Conservation (phyloP, 106 monocot species). For the Dendrobium nobile region DNA sequence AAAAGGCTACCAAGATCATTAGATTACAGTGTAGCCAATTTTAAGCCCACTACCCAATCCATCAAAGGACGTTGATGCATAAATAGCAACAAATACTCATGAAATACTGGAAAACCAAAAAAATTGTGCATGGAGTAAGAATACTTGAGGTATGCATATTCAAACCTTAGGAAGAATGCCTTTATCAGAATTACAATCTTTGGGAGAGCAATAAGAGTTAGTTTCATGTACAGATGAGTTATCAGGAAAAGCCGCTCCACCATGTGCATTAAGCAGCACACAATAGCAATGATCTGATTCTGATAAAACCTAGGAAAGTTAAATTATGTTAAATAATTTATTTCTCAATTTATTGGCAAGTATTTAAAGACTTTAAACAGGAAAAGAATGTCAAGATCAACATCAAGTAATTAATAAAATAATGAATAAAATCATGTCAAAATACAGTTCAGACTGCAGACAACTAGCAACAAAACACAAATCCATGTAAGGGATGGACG, state of each 20-base stretch:
- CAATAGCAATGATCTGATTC: constrained; percentile 96
- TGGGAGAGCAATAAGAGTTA: constrained; percentile 5
- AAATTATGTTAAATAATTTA: not conserved
- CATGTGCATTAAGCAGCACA: constrained; percentile 87
- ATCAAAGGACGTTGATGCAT: not conserved
- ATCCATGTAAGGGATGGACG: no score
- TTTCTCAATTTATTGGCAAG: not conserved
- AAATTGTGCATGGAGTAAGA: not conserved
- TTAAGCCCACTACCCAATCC: no score
- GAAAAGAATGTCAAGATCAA: not conserved
- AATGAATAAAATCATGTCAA: not conserved
- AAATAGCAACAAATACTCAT: not conserved
- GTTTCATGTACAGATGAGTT: constrained; percentile 13
- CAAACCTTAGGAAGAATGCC: constrained; percentile 29
- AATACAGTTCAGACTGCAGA: not conserved
- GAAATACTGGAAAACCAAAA: not conserved
- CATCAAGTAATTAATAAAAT: not conserved
- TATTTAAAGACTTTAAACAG: not conserved
- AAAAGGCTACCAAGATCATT: not conserved
- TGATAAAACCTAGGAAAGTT: constrained; percentile 60
- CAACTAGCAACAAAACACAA: not conserved
- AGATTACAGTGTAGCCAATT: not conserved
- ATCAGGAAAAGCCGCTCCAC: constrained; percentile 83
- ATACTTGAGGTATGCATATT: not conserved
- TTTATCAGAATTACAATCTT: constrained; percentile 13